Conservation (phyloP, 2,329 filamentous ascomycete species). For the Rhexocercosporidium sp. region DNA sequence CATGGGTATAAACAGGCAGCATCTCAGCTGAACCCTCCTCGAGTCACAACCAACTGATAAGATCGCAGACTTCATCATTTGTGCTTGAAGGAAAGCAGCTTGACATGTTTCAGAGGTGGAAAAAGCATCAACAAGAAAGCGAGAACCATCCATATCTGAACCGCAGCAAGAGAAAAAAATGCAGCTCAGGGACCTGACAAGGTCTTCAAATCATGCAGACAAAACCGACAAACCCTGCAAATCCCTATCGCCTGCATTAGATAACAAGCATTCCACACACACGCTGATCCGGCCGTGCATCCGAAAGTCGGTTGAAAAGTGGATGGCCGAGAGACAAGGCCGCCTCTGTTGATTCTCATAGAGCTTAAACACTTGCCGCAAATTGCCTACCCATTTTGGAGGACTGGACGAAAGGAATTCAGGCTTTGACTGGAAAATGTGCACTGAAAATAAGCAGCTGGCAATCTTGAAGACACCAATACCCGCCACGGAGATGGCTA, state of each 20-base stretch:
- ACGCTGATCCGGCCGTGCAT: slow-evolving; percentile 4
- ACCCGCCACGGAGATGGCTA: background rate
- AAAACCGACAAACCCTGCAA: background rate
- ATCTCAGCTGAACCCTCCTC: background rate
- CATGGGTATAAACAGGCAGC: background rate
- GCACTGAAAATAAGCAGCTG: background rate
- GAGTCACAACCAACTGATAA: background rate
- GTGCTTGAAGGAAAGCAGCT: no score
- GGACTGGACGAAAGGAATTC: no score
- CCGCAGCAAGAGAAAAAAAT: background rate
- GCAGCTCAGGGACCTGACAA: background rate
- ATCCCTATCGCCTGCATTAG: background rate
- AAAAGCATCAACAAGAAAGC: background rate
- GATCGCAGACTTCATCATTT: background rate
- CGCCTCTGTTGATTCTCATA: no score
- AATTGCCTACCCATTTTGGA: no score
- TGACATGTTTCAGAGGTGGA: background rate
- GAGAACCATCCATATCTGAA: background rate
- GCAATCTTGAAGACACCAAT: background rate
- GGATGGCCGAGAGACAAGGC: background rate
- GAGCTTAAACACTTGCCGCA: no score
- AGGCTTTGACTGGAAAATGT: background rate
- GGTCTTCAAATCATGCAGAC: background rate
- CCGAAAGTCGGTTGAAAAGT: background rate
- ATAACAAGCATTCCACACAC: slow-evolving; percentile 2